Conservation (phyloP, 805 yeast species). For the Yamadazyma phyllophila region DNA sequence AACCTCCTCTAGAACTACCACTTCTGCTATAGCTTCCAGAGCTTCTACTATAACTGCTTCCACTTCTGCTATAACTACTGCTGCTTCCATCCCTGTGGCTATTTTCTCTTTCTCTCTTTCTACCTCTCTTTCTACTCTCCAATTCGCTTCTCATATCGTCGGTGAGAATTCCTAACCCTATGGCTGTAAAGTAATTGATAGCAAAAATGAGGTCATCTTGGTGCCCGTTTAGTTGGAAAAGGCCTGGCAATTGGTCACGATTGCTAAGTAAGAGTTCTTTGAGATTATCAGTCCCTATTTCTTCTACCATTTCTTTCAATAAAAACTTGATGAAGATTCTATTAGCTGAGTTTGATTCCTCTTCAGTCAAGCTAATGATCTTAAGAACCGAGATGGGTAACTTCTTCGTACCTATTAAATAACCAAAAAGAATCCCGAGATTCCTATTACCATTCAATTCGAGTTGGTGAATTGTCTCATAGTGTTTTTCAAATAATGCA, state of each 20-base stretch:
- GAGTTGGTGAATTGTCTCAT: constrained; percentile 57
- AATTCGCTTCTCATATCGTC: constrained; percentile 71
- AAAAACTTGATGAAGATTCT: constrained; percentile 80
- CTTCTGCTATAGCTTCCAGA: constrained; percentile 20
- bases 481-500: constrained; percentile 53
- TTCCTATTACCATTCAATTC: constrained; percentile 76
- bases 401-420: constrained; percentile 66
- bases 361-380: constrained; percentile 60
- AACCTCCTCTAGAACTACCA: constrained; percentile 1
- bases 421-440: constrained; percentile 84
- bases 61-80: constrained; percentile 13
- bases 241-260: constrained; percentile 45
- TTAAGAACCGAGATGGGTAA: constrained; percentile 63
- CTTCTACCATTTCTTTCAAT: constrained; percentile 76
- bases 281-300: constrained; percentile 60
- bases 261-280: constrained; percentile 53
- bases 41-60: constrained; percentile 17
- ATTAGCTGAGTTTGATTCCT: constrained; percentile 72
- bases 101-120: constrained; percentile 16
- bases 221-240: constrained; percentile 58
- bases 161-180: constrained; percentile 80
- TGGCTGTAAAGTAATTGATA: constrained; percentile 90
- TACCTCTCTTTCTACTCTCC: constrained; percentile 14
- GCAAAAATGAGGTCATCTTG: constrained; percentile 66
- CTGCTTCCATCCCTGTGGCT: constrained; percentile 13